Evolutionary conservation across 2,329 filamentous ascomycete species (phyloP).

Genomic region (Fusarium nelsonii): DNA sequence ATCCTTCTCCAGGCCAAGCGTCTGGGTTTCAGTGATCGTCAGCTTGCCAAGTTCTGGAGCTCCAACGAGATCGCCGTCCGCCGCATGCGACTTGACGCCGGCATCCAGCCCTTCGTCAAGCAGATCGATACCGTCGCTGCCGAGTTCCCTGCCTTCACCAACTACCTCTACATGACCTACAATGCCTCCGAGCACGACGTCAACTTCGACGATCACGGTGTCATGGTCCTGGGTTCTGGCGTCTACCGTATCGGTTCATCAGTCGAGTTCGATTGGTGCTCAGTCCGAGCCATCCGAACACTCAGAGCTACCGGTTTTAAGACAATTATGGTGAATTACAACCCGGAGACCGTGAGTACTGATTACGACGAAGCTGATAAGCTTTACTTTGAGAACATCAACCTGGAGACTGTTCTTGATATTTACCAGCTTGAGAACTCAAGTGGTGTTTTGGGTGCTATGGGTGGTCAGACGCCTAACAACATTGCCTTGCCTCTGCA

Average conservation of each 20-base stretch:
- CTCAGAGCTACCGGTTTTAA: slow-evolving; percentile 86
- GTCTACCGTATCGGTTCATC: slow-evolving; percentile 98
- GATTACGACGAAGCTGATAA: slow-evolving; percentile 96
- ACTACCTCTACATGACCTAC: slow-evolving; percentile 97
- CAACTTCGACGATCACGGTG: slow-evolving; percentile 85
- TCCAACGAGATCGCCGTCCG: slow-evolving; percentile 94
- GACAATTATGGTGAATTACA: slow-evolving; percentile 96
- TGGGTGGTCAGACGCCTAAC: slow-evolving; percentile 98
- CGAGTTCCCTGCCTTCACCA: slow-evolving; percentile 93
- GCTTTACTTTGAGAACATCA: slow-evolving; percentile 97
- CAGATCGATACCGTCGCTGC: slow-evolving; percentile 99
- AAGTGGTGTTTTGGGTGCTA: slow-evolving; percentile 88
- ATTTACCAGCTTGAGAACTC: slow-evolving; percentile 91
- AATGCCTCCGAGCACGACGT: slow-evolving; percentile 90
- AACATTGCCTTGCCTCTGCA: slow-evolving; percentile 94
- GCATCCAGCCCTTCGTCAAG: slow-evolving; percentile 91
- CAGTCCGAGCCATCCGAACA: slow-evolving; percentile 92
- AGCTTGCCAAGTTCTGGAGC: slow-evolving; percentile 93
- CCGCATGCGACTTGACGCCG: slow-evolving; percentile 83
- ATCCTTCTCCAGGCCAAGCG: slow-evolving; percentile 88
- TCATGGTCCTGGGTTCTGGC: slow-evolving; percentile 96
- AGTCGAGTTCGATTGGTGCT: slow-evolving; percentile 99
- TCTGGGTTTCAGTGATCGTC: slow-evolving; percentile 92
- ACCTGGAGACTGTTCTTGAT: slow-evolving; percentile 88
- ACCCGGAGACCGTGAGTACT: slow-evolving; percentile 89